phyloP scores from a whole-genome alignment of 768 basidiomycete genomes.

The Lentinula edodes region DNA sequence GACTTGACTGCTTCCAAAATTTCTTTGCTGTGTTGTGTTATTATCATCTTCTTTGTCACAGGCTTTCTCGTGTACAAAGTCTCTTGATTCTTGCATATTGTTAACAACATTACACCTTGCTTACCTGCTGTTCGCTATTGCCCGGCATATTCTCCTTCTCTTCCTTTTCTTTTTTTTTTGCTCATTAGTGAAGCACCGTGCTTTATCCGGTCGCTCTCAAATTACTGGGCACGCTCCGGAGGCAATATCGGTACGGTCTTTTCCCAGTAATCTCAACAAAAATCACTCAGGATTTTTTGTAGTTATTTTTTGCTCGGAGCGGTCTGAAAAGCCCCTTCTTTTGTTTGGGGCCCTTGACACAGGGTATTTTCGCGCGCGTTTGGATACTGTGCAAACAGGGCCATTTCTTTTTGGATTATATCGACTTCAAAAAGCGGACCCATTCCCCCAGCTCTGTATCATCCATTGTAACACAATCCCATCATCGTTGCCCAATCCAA shows the following conservation, averaged over 20 bases:
- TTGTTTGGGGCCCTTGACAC: neutral
- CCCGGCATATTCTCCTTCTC: no score
- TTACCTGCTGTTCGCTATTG: no score
- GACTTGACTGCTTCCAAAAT: neutral
- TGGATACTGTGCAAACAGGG: neutral
- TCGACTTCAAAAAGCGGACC: neutral
- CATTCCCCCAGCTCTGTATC: neutral
- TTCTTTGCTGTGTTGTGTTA: neutral
- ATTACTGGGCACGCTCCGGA: no score
- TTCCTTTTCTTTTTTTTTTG: neutral
- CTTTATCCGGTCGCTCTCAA: no score
- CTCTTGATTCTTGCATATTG: neutral
- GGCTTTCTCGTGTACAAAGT: neutral
- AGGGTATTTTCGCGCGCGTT: neutral
- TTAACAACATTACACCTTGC: no score
- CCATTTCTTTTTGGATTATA: neutral
- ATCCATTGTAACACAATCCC: neutral
- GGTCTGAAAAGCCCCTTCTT: no score
- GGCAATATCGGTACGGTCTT: no score
- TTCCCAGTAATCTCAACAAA: no score
- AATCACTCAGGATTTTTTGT: no score
- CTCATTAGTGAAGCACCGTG: neutral
- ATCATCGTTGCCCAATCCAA: neutral
- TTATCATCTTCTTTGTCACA: neutral
- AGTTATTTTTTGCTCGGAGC: no score